Percentiles rank a stretch among this genome's conserved stretches.
phyloP scores from a whole-genome alignment of 805 yeast species.

The Wickerhamomyces hampshirensis region DNA sequence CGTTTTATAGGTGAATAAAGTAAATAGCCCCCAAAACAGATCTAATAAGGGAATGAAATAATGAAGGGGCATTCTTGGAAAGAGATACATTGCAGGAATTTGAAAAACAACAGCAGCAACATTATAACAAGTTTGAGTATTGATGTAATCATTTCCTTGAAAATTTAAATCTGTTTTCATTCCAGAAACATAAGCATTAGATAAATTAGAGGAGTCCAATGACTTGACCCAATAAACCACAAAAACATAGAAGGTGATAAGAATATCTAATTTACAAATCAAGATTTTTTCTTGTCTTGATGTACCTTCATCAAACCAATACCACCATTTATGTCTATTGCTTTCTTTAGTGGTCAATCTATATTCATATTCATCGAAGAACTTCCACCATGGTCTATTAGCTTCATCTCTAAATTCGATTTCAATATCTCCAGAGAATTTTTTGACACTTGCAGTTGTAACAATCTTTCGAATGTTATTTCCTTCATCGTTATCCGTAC shows the following conservation, averaged over 20 bases:
- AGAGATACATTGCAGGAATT: conserved; percentile 54
- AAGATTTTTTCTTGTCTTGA: conserved; percentile 33
- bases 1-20: no score
- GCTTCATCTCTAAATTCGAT: conserved; percentile 50
- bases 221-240: conserved; percentile 37
- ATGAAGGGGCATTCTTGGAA: conserved; percentile 29
- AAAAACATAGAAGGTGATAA: conserved; percentile 34
- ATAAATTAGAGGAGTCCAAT: conserved; percentile 53
- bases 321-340: conserved; percentile 10
- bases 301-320: conserved; percentile 13
- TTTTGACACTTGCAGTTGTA: no score
- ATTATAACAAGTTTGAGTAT: conserved; percentile 56
- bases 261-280: conserved; percentile 48
- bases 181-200: conserved; percentile 64
- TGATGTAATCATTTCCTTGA: conserved; percentile 55
- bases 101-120: conserved; percentile 58
- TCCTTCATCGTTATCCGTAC: no score
- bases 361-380: conserved; percentile 53
- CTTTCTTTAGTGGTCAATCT: conserved; percentile 3
- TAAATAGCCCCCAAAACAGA: no score
- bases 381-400: conserved; percentile 47
- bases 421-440: not conserved
- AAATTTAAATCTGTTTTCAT: conserved; percentile 52
- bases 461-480: no score
- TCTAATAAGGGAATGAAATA: no score